Percentiles rank a stretch among this genome's conserved stretches.
Conservation (phyloP, 345 rosid genomes). For the Citrus glauca region DNA sequence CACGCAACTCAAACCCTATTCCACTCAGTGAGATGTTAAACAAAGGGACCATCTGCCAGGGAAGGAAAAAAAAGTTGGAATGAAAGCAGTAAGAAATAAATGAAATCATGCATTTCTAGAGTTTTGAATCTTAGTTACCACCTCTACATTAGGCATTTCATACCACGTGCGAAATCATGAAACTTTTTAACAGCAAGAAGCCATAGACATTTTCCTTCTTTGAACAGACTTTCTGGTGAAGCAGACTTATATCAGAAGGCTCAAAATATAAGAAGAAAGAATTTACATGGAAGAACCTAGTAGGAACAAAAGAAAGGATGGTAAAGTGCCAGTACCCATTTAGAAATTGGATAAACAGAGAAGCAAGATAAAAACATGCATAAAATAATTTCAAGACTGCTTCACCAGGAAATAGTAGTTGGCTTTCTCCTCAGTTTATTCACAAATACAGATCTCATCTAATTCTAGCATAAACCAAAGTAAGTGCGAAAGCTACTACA, state of each 20-base stretch:
- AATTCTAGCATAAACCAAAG: background rate
- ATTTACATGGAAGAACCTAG: background rate
- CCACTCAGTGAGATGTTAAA: conserved; percentile 74
- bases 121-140: background rate
- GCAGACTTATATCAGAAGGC: background rate
- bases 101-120: background rate
- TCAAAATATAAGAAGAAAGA: background rate
- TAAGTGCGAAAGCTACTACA: background rate
- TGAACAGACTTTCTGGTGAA: background rate
- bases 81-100: background rate
- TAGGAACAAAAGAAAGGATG: background rate
- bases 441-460: background rate
- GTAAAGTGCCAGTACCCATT: background rate
- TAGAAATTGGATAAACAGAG: background rate
- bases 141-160: background rate
- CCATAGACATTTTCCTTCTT: background rate
- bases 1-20: conserved; percentile 69
- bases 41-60: conserved; percentile 92
- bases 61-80: background rate
- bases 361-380: background rate
- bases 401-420: background rate
- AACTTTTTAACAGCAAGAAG: background rate
- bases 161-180: background rate
- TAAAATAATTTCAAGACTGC: background rate
- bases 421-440: background rate